These are phyloP conservation scores for Chlorella variabilis DNA, from an alignment of 163 green algal genomes.

Conservation along the genomic window DNA sequence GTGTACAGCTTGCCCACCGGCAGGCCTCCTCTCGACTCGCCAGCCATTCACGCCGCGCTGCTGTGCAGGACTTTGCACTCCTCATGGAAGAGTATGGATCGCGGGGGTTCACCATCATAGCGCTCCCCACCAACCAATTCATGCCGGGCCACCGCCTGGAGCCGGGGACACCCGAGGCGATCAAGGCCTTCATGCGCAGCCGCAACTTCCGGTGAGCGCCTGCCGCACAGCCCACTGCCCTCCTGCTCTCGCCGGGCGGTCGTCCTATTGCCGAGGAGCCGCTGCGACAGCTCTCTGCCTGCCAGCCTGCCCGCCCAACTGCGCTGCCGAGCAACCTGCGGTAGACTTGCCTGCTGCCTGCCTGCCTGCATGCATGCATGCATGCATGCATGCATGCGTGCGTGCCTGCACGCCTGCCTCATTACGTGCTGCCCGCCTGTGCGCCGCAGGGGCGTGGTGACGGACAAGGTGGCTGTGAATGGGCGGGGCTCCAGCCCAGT, in stretches of 20 bases:
- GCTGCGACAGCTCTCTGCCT: too few species aligned
- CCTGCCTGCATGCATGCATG: neutral
- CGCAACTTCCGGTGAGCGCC: neutral
- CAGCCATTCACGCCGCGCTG: too few species aligned
- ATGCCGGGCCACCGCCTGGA: constrained; percentile 18
- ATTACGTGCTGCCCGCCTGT: too few species aligned
- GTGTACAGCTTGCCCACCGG: too few species aligned
- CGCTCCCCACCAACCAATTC: constrained; percentile 48
- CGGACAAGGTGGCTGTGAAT: constrained; percentile 46
- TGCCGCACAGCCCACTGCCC: too few species aligned
- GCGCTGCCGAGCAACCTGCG: too few species aligned
- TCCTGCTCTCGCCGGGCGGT: too few species aligned
- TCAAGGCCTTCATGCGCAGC: constrained; percentile 32
- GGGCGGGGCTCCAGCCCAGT: constrained; percentile 30
- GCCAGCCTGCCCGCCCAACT: too few species aligned
- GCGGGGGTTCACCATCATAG: constrained; percentile 35
- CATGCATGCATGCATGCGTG: too few species aligned
- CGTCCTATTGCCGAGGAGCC: too few species aligned
- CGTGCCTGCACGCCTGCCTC: too few species aligned
- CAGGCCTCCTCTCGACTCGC: too few species aligned
- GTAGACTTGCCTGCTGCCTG: neutral
- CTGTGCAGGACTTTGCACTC: constrained; percentile 41
- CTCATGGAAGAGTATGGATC: constrained; percentile 43
- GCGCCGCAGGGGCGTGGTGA: constrained; percentile 16
- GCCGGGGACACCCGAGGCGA: constrained; percentile 40